phyloP scores from a whole-genome alignment of 2,329 filamentous ascomycete genomes.

The Aureobasidium pullulans region DNA sequence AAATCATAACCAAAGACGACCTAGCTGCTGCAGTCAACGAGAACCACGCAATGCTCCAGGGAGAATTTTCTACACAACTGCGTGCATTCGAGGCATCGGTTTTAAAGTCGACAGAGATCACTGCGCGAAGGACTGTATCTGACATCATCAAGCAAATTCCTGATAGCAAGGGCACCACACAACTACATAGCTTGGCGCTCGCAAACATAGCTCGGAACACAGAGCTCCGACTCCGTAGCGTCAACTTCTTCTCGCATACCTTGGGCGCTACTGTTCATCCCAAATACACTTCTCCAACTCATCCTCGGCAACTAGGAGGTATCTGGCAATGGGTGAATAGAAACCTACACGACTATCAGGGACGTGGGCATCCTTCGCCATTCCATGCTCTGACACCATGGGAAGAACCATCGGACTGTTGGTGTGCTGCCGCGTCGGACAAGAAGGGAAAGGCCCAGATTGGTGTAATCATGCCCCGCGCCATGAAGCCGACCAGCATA shows the following conservation, averaged over 20 bases:
- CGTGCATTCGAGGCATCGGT: conserved; percentile 11
- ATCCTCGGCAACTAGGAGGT: conserved; percentile 15
- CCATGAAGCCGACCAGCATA: conserved; percentile 33
- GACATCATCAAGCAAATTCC: conserved; percentile 11
- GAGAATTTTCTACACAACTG: conserved; percentile 13
- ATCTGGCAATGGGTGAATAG: conserved; percentile 7
- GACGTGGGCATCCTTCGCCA: conserved; percentile 7
- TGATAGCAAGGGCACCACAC: conserved; percentile 14
- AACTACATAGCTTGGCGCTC: conserved; percentile 24
- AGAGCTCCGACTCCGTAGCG: conserved; percentile 26
- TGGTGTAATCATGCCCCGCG: conserved; percentile 42
- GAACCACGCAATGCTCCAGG: conserved; percentile 14
- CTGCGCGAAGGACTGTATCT: neutral
- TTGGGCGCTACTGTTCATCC: conserved; percentile 60
- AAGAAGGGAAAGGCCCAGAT: conserved; percentile 55
- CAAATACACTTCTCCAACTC: conserved; percentile 52
- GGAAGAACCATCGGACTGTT: conserved; percentile 78
- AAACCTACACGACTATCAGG: neutral
- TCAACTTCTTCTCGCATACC: conserved; percentile 67
- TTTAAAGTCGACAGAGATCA: conserved; percentile 8
- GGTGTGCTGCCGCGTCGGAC: conserved; percentile 57
- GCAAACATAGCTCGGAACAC: conserved; percentile 23
- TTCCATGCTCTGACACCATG: conserved; percentile 56
- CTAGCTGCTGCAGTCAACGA: conserved; percentile 16
- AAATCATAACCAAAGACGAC: conserved; percentile 18